Base-by-base conservation (phyloP, 1,284 basidiomycete species). In the Bjerkandera adusta region DNA sequence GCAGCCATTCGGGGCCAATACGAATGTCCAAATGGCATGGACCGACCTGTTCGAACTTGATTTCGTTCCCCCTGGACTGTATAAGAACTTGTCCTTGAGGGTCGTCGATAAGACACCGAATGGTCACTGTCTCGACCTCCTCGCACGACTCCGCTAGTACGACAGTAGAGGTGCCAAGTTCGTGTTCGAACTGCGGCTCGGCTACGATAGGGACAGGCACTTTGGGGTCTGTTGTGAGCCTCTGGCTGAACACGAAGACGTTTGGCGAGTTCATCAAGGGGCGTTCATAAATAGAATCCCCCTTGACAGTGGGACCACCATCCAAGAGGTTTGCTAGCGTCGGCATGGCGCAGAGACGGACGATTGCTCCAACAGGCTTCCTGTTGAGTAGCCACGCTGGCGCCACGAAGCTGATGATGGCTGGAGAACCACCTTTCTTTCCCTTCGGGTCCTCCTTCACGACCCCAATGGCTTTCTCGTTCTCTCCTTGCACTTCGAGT, bases 11-110 rank as follows among this genome's bases (percentile, higher is more conserved):
- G 11, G 30, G 13, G 1, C 57, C 63, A n/a, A 73, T 25, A 0
- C 47, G 43, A 7, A 73, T 47, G 16, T 52, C 42, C 48, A 73
- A 57, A 1, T 56, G 53, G 47, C 64, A 68, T 2, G 70, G 58
- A 0, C 68, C 68, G 3, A 59, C 27, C 49, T 71, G 70, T 15
- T 12, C 16, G 30, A 57, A 40, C 49, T 50, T 25, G 34, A 55
- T 43, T 51, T 50, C 30, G 24, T 53, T 45, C 24, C 61, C 51
- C 38, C 55, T 25, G n/a, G n/a, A n/a, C n/a, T n/a, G 8, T 52
- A 42, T 32, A 70, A 62, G 3, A 61, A 27, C 15, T 11, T 16
- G 36, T 15, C 15, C 15, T 15, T 21, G n/a, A 41, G 16, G 30
- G 16, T 5, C 16, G 4, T 32, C 7, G n/a, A 6, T 32, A 5